Evolutionary conservation across 495 filamentous ascomycete genomes (phyloP).

Genomic region (Tuber magnatum): DNA sequence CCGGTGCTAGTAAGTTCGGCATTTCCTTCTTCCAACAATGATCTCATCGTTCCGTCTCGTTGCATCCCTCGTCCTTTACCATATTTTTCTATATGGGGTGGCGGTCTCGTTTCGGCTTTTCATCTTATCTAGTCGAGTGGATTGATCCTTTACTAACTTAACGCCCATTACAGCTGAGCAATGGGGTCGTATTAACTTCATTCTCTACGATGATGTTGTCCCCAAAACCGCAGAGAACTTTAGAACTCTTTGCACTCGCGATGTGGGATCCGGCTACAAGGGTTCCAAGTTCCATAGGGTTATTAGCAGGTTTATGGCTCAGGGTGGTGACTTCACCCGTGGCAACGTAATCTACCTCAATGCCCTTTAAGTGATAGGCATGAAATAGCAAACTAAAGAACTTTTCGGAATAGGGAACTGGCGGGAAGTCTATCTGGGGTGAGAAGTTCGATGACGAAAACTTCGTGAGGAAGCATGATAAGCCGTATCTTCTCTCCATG

Average conservation of each 20-base stretch:
- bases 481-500: slow-evolving; percentile 66
- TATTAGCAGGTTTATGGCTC: slow-evolving; percentile 96
- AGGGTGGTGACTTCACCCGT: slow-evolving; percentile 98
- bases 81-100: slow-evolving; percentile 6
- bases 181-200: slow-evolving; percentile 76
- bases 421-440: slow-evolving; percentile 81
- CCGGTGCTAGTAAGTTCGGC: slow-evolving; percentile 23
- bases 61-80: slow-evolving; percentile 6
- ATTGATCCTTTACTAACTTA: slow-evolving; percentile 27
- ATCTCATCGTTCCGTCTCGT: slow-evolving; percentile 1
- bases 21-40: slow-evolving; percentile 1
- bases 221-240: slow-evolving; percentile 95
- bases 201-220: slow-evolving; percentile 76
- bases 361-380: slow-evolving; percentile 41
- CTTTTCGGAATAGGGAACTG: slow-evolving; percentile 55
- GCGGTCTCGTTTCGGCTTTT: slow-evolving; percentile 3
- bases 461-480: slow-evolving; percentile 59
- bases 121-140: slow-evolving; percentile 6
- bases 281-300: slow-evolving; percentile 89
- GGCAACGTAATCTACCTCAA: slow-evolving; percentile 62
- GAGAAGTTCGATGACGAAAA: slow-evolving; percentile 81
- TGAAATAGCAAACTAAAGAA: slow-evolving; percentile 29
- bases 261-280: slow-evolving; percentile 81
- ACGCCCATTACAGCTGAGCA: slow-evolving; percentile 40
- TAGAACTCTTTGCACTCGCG: slow-evolving; percentile 82